Evolutionary conservation across 805 yeast species (phyloP), one percentile per base, ranked within the genome.

Genomic region (Debaryomyces prosopidis): DNA sequence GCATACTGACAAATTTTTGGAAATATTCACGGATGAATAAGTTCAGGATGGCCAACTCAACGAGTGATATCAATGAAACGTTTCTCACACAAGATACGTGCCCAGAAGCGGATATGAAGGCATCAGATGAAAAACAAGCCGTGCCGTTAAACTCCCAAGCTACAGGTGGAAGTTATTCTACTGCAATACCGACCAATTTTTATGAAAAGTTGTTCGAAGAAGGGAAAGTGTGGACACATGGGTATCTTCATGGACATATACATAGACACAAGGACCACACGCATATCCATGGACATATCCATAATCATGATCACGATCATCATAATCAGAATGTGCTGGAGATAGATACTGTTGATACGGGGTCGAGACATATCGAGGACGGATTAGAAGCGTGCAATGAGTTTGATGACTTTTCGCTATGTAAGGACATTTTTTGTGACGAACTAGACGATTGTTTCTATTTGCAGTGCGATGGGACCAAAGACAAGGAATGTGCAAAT

Each of bases 271-370:
- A 75, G 46, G 81, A 79, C 54, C 76, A 81, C 55, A 80, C 85
- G 5, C 82, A 81, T 52, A 80, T 82, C 30, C 87, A 82, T 56
- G 87, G 87, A n/a, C 87, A 82, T 55, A 77, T 82, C 26, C 87
- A 82, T 55, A 79, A 71, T 49, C 75, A 71, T 43, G 74, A 68
- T 43, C 72, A 69, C 40, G 58, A 51, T 35, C 54, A 54, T 14
- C 46, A 32, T 15, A 44, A 43, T 14, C 48, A 38, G 19, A 40
- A 20, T 14, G 47, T 27, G 15, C 36, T 39, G 32, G 27, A 36
- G 6, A 32, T 12, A 7, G 18, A 15, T 5, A 34, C 27, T 11
- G 28, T 43, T 16, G 41, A 43, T 23, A 20, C 6, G 8, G 19
- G 32, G n/a, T 14, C 35, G 19, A 11, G 17, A 17, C 43, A 7